Evolutionary conservation across 805 yeast genomes (phyloP).

Genomic region (Sungouiozyma ichnusensis): DNA sequence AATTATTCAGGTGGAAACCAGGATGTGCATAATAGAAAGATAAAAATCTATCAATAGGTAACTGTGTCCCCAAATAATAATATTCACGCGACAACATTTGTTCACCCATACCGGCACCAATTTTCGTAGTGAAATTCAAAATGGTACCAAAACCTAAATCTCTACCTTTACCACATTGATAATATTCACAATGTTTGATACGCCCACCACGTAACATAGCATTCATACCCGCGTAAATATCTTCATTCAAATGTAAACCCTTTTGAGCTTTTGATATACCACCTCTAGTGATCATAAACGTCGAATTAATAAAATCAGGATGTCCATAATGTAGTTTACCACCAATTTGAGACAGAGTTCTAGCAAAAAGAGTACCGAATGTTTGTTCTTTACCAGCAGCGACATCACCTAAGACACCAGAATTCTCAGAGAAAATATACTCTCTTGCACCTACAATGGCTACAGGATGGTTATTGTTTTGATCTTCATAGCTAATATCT

Average conservation of each 20-base stretch:
- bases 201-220: constrained; percentile 85
- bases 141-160: constrained; percentile 90
- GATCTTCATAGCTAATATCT: constrained; percentile 36
- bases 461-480: constrained; percentile 67
- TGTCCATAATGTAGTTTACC: constrained; percentile 94
- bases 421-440: constrained; percentile 84
- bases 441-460: constrained; percentile 95
- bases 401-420: constrained; percentile 88
- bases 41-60: constrained; percentile 80
- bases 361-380: constrained; percentile 88
- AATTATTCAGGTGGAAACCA: constrained; percentile 86
- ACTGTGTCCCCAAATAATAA: constrained; percentile 77
- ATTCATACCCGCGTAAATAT: constrained; percentile 91
- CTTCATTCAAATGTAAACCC: constrained; percentile 88
- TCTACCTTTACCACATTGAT: constrained; percentile 94
- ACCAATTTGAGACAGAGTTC: constrained; percentile 87
- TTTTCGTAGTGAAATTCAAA: constrained; percentile 85
- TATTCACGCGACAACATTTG: constrained; percentile 88
- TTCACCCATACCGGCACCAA: constrained; percentile 99
- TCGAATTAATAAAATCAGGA: constrained; percentile 86
- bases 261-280: constrained; percentile 94
- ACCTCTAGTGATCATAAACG: constrained; percentile 90
- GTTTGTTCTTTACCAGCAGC: constrained; percentile 98
- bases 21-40: constrained; percentile 95
- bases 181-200: constrained; percentile 89